A percentile compares a stretch with the other conserved stretches of the same genome.
These are phyloP conservation scores for Pigoraptor vietnamica DNA, from an alignment of 78 protist species.

Conservation along the genomic window DNA sequence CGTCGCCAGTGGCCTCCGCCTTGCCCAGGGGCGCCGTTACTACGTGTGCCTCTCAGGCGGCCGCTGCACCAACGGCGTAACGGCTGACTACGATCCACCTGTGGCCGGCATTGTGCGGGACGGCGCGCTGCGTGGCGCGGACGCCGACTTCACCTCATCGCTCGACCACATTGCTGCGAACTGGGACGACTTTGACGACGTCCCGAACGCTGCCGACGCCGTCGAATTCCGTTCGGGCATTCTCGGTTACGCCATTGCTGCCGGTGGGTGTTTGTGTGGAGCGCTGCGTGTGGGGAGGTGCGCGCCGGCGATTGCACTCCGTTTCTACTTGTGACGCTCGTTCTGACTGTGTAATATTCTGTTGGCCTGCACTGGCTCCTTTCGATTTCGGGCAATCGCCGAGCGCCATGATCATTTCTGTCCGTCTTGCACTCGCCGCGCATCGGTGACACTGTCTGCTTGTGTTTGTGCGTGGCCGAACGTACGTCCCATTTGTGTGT, in stretches of 20 bases:
- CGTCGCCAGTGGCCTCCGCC: neutral
- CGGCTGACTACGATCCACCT: neutral
- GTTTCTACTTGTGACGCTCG: too few species aligned
- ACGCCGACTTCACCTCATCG: neutral
- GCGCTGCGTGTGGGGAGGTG: too few species aligned
- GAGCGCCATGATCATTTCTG: too few species aligned
- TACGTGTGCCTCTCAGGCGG: neutral
- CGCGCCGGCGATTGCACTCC: too few species aligned
- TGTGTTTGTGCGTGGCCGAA: too few species aligned
- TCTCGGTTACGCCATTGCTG: neutral
- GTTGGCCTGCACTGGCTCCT: too few species aligned
- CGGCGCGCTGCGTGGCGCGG: neutral
- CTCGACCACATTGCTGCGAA: neutral
- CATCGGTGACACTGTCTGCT: too few species aligned
- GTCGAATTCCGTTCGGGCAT: neutral
- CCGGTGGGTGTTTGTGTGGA: neutral
- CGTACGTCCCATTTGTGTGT: too few species aligned
- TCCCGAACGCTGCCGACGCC: neutral
- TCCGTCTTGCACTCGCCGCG: too few species aligned
- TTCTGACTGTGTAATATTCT: too few species aligned
- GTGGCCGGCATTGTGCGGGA: neutral
- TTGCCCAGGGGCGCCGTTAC: neutral
- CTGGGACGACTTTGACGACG: neutral
- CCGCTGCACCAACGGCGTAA: neutral
- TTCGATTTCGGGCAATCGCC: too few species aligned